Base-by-base conservation (phyloP, 495 filamentous ascomycete species). In the Cudoniella acicularis region DNA sequence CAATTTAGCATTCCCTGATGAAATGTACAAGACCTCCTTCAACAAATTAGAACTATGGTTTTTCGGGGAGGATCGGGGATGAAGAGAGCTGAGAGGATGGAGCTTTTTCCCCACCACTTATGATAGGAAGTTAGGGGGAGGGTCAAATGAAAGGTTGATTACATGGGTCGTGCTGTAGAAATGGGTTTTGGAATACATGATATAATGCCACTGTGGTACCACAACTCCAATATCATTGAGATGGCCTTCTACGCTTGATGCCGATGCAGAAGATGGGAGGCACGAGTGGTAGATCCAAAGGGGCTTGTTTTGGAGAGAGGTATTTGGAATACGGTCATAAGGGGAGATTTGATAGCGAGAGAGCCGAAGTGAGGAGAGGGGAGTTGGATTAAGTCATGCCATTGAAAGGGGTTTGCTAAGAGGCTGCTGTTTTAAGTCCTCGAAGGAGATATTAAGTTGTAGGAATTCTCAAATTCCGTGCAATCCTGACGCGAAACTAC, bases 111-210 rank as follows among this genome's bases (percentile, higher is more conserved):
- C n/a, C n/a, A n/a, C n/a, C n/a, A n/a, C n/a, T n/a, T n/a, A n/a
- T n/a, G n/a, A n/a, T n/a, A n/a, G n/a, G n/a, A n/a, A n/a, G n/a
- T n/a, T n/a, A n/a, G n/a, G n/a, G n/a, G n/a, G n/a, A n/a, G n/a
- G n/a, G n/a, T n/a, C n/a, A n/a, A n/a, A n/a, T n/a, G n/a, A n/a
- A n/a, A n/a, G n/a, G n/a, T n/a, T n/a, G n/a, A n/a, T n/a, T n/a
- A n/a, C n/a, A 64, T 90, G 86, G 1, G 79, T 77, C 1, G 80
- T 87, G 47, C 71, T 79, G 64, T 90, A 87, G 68, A 85, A 90
- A 67, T 88, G 86, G 17, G 80, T 81, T 18, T 73, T 74, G 48
- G 62, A 70, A 69, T 84, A 88, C 86, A 89, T 89, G 9, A 80
- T 82, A 69, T 84, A 86, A 8, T 79, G 72, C 86, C 86, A 88